Conservation (phyloP, 345 rosid genomes). For the Citrus sp. region DNA sequence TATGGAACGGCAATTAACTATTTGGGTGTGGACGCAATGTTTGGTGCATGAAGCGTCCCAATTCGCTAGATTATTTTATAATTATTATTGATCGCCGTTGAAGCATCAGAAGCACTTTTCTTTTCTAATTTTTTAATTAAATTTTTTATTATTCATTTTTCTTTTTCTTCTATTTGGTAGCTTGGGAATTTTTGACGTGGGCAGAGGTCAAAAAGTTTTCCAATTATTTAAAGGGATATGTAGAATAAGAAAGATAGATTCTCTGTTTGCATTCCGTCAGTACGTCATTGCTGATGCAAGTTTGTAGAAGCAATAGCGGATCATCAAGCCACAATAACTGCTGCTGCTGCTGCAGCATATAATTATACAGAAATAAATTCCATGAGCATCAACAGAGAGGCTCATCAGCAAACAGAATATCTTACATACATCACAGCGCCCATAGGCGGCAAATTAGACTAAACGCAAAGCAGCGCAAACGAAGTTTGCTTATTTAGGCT, state of each 20-base stretch:
- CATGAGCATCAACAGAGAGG: neutral
- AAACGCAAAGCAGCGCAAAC: constrained; percentile 18
- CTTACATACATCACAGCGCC: constrained; percentile 6
- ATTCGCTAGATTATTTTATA: too few relatives aligned
- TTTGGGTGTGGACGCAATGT: too few relatives aligned
- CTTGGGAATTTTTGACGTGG: neutral
- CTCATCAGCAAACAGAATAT: constrained; percentile 6
- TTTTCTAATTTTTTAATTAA: too few relatives aligned
- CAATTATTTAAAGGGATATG: neutral
- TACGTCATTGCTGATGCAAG: neutral
- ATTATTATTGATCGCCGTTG: too few relatives aligned
- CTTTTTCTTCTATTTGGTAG: neutral
- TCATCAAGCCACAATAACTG: too few relatives aligned
- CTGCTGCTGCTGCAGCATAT: neutral
- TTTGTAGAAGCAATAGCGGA: neutral
- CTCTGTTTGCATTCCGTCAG: neutral
- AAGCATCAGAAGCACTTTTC: too few relatives aligned
- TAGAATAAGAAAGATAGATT: neutral
- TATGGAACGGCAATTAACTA: too few relatives aligned
- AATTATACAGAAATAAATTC: neutral
- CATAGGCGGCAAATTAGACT: neutral
- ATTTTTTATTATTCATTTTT: too few relatives aligned
- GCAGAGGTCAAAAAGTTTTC: neutral
- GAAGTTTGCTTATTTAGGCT: constrained; percentile 31
- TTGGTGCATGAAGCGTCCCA: too few relatives aligned